Conservation (phyloP, 768 basidiomycete species). For the Rhizopogon vesiculosus region DNA sequence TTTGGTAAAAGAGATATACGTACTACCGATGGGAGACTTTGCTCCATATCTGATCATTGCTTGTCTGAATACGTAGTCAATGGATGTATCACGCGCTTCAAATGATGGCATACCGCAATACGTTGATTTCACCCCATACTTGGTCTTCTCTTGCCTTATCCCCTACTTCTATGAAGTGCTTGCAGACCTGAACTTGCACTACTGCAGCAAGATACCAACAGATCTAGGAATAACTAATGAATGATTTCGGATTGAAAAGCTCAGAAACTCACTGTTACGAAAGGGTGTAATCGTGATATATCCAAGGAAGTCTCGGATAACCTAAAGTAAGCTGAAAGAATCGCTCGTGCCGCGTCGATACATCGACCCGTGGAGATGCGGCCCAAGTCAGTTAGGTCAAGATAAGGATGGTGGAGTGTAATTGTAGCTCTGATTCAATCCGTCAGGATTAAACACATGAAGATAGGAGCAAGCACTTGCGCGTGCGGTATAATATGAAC, state of each 20-base stretch:
- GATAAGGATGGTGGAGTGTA: constrained; percentile 80
- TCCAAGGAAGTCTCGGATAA: constrained; percentile 82
- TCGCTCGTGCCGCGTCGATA: constrained; percentile 67
- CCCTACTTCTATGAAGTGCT: constrained; percentile 79
- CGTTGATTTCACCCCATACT: constrained; percentile 86
- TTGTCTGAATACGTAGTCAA: constrained; percentile 40
- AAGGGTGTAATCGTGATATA: constrained; percentile 74
- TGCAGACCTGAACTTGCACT: constrained; percentile 82
- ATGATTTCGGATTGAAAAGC: constrained; percentile 2
- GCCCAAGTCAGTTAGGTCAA: constrained; percentile 66
- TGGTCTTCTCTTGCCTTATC: constrained; percentile 69
- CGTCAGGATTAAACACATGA: constrained; percentile 1
- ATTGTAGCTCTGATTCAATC: constrained; percentile 64
- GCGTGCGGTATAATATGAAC: constrained; percentile 84
- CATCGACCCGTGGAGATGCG: constrained; percentile 68
- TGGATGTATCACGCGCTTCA: neutral
- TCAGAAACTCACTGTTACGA: constrained; percentile 60
- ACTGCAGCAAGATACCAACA: constrained; percentile 91
- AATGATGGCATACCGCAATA: constrained; percentile 52
- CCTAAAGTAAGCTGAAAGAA: constrained; percentile 70
- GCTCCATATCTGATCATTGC: constrained; percentile 82
- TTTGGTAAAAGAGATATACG: constrained; percentile 23
- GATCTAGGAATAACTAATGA: constrained; percentile 43
- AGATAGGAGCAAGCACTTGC: constrained; percentile 40
- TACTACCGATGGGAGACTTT: constrained; percentile 80